These are phyloP conservation scores for Lentinula boryana DNA, from an alignment of 768 basidiomycete species.

Conservation along the genomic window DNA sequence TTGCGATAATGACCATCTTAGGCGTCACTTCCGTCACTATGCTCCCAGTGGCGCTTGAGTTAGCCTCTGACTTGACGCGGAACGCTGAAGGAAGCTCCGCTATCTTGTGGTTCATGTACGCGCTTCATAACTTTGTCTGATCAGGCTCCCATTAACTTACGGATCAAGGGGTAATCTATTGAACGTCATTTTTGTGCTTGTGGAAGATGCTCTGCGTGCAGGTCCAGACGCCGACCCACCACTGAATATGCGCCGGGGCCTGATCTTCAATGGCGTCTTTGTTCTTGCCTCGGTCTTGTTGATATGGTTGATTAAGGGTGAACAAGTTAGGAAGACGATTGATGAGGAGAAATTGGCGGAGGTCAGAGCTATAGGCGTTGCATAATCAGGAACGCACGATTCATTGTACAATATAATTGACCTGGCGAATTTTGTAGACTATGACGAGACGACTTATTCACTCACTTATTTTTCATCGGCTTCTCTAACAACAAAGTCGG, in stretches of 20 bases:
- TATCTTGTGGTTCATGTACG: slow-evolving; percentile 69
- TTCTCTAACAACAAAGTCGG: too few relatives aligned
- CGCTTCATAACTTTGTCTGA: slow-evolving; percentile 6
- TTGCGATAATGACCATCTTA: slow-evolving; percentile 60
- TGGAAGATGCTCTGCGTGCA: slow-evolving; percentile 63
- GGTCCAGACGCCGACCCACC: slow-evolving; percentile 58
- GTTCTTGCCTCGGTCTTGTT: slow-evolving; percentile 30
- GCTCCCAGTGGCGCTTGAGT: slow-evolving; percentile 72
- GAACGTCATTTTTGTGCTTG: slow-evolving; percentile 63
- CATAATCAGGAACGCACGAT: too few relatives aligned
- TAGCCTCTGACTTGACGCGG: slow-evolving; percentile 73
- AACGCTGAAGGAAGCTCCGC: slow-evolving; percentile 77
- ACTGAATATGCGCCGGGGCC: slow-evolving; percentile 60
- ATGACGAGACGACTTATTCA: too few relatives aligned
- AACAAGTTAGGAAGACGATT: slow-evolving; percentile 53
- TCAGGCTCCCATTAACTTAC: background rate
- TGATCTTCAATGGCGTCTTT: slow-evolving; percentile 61
- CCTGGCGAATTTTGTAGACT: too few relatives aligned
- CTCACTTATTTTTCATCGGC: too few relatives aligned
- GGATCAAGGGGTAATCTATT: slow-evolving; percentile 57
- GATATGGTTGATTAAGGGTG: slow-evolving; percentile 51
- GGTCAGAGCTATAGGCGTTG: too few relatives aligned
- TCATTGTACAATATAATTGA: too few relatives aligned
- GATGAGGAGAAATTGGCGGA: slow-evolving; percentile 47
- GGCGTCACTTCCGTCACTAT: slow-evolving; percentile 63